Evolutionary conservation across 352 stramenopile species (phyloP).

Genomic region (Pythium periplocum): DNA sequence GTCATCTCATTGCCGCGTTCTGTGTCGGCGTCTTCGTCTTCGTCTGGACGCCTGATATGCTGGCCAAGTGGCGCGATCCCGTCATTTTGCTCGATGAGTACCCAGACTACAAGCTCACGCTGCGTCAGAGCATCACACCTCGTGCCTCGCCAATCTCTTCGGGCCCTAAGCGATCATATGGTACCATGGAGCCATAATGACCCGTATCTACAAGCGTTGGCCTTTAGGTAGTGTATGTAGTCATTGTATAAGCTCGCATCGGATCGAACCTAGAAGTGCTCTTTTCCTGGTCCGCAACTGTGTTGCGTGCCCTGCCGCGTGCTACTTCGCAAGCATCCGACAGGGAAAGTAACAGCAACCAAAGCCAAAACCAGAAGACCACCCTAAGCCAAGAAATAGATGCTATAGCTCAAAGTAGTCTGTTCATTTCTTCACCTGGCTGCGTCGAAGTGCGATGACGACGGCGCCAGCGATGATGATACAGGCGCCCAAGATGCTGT

Average conservation of each 20-base stretch:
- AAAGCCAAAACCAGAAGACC: too few species aligned
- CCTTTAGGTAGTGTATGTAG: too few species aligned
- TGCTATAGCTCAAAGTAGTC: background rate
- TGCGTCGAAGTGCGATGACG: constrained; percentile 40
- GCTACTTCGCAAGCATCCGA: too few species aligned
- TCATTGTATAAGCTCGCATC: too few species aligned
- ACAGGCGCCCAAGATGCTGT: constrained; percentile 45
- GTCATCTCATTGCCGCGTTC: constrained; percentile 76
- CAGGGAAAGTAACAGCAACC: too few species aligned
- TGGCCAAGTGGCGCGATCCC: constrained; percentile 66
- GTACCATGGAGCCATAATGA: constrained; percentile 17
- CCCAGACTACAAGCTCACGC: constrained; percentile 68
- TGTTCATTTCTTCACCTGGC: constrained; percentile 20
- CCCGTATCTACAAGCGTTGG: background rate
- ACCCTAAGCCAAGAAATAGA: background rate
- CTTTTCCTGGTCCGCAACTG: too few species aligned
- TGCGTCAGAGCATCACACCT: constrained; percentile 71
- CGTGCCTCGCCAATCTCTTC: constrained; percentile 49
- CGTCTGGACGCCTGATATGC: constrained; percentile 75
- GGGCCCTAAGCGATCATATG: constrained; percentile 20
- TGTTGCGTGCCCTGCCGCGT: too few species aligned
- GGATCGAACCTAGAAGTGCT: too few species aligned
- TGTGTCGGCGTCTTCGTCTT: constrained; percentile 81
- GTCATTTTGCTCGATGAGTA: constrained; percentile 73
- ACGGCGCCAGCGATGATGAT: constrained; percentile 52